Evolutionary conservation across 306 rosid species (phyloP).

Genomic region (Erythrophleum fordii): DNA sequence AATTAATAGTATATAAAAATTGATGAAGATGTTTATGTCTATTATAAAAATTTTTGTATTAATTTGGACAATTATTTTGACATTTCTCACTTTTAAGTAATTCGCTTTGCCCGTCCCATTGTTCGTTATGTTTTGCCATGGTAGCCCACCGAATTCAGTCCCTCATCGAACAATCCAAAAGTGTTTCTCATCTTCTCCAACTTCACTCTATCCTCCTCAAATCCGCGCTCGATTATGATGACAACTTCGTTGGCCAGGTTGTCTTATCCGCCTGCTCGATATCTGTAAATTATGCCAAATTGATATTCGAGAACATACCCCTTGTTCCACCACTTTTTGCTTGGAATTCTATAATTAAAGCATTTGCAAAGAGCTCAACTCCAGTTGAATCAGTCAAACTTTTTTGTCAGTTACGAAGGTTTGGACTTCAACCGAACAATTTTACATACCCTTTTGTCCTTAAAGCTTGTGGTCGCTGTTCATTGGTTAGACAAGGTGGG

Average conservation of each 20-base stretch:
- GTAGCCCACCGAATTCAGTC: conserved; percentile 35
- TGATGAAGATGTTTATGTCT: too few species aligned
- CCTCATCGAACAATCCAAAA: conserved; percentile 38
- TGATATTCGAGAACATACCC: conserved; percentile 48
- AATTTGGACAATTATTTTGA: too few species aligned
- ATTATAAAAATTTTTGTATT: too few species aligned
- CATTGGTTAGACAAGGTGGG: conserved; percentile 40
- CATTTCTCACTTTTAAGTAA: too few species aligned
- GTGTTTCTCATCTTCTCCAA: conserved; percentile 45
- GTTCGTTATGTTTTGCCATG: conserved; percentile 14
- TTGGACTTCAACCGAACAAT: conserved; percentile 47
- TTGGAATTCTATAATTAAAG: conserved; percentile 54
- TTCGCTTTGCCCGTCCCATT: background rate
- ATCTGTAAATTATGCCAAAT: conserved; percentile 41
- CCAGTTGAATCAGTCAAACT: conserved; percentile 45
- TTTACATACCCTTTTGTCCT: conserved; percentile 62
- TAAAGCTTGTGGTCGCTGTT: conserved; percentile 54
- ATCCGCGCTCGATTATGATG: conserved; percentile 43
- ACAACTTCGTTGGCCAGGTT: conserved; percentile 32
- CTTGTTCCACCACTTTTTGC: conserved; percentile 55
- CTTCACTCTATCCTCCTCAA: conserved; percentile 53
- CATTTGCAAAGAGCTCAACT: conserved; percentile 41
- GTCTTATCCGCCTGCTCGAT: conserved; percentile 38
- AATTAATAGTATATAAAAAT: too few species aligned
- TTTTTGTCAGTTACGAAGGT: conserved; percentile 42